Conservation (phyloP, 2,329 filamentous ascomycete genomes). For the Biscogniauxia marginata region DNA sequence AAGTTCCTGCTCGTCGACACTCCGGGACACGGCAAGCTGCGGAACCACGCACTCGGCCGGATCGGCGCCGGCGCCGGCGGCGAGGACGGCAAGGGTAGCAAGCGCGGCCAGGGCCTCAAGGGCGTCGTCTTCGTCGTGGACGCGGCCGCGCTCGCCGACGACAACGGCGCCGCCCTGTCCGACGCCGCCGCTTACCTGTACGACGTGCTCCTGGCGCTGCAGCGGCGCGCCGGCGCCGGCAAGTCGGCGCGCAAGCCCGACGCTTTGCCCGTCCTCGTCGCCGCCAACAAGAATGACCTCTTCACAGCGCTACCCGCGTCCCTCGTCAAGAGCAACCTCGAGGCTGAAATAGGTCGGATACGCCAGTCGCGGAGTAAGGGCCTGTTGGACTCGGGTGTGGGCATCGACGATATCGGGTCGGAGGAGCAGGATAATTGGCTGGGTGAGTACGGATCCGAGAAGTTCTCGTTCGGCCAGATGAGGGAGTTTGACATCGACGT, state of each 20-base stretch:
- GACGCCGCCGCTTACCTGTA: constrained; percentile 83
- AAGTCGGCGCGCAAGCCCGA: constrained; percentile 57
- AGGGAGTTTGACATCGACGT: constrained; percentile 79
- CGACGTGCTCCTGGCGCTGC: constrained; percentile 79
- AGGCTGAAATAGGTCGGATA: constrained; percentile 78
- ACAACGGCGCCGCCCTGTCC: constrained; percentile 60
- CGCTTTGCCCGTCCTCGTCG: constrained; percentile 73
- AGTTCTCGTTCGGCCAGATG: constrained; percentile 80
- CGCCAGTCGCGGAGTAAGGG: constrained; percentile 76
- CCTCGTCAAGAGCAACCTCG: constrained; percentile 72
- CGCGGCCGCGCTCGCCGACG: constrained; percentile 69
- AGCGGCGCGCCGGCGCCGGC: constrained; percentile 63
- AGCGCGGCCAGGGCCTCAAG: neutral
- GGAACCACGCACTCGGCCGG: constrained; percentile 61
- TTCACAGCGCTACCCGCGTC: constrained; percentile 85
- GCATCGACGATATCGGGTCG: constrained; percentile 55
- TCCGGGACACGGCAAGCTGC: constrained; percentile 92
- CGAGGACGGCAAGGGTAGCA: neutral
- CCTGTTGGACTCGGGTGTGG: constrained; percentile 77
- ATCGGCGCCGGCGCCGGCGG: constrained; percentile 34
- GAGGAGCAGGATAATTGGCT: constrained; percentile 83
- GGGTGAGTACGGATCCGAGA: constrained; percentile 73
- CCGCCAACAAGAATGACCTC: constrained; percentile 92
- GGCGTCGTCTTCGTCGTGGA: constrained; percentile 90
- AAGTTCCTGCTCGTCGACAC: constrained; percentile 83